Conservation (phyloP, 2,329 filamentous ascomycete genomes). For the Nannizziopsis arthrosporioides region DNA sequence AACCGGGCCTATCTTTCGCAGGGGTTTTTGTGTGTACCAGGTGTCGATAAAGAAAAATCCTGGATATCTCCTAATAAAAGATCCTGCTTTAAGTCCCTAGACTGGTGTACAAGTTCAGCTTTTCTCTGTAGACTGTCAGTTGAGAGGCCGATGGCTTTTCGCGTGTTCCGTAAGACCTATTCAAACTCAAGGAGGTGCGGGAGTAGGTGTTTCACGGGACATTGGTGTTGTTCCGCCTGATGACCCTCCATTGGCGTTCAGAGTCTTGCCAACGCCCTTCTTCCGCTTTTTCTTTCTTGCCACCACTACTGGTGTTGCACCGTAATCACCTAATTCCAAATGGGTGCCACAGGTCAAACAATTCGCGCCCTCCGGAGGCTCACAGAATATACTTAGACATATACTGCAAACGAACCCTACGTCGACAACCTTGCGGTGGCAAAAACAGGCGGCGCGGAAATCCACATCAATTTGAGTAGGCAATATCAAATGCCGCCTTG, state of each 20-base stretch:
- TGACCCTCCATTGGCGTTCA: constrained; percentile 28
- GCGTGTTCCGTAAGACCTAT: too few species aligned
- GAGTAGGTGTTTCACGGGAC: constrained; percentile 37
- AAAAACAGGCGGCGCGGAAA: constrained; percentile 97
- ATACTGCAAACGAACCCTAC: constrained; percentile 93
- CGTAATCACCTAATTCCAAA: constrained; percentile 63
- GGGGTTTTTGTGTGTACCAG: too few species aligned
- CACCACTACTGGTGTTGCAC: constrained; percentile 63
- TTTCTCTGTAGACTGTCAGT: too few species aligned
- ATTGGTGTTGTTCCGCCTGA: constrained; percentile 50
- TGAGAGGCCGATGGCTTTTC: too few species aligned
- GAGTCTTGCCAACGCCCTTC: constrained; percentile 35
- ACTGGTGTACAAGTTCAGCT: too few species aligned
- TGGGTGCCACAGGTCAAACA: constrained; percentile 77
- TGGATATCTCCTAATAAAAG: too few species aligned
- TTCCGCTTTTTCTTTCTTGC: constrained; percentile 68
- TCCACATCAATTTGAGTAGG: constrained; percentile 81
- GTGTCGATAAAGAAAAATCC: too few species aligned
- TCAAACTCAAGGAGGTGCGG: constrained; percentile 16
- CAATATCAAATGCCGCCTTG: constrained; percentile 55
- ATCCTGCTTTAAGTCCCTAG: too few species aligned
- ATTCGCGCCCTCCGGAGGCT: constrained; percentile 49
- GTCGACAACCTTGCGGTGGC: constrained; percentile 81
- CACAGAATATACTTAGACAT: constrained; percentile 87
- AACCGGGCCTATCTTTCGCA: too few species aligned